Conservation (phyloP, 1,284 basidiomycete genomes). For the Boletus semigastroideus region DNA sequence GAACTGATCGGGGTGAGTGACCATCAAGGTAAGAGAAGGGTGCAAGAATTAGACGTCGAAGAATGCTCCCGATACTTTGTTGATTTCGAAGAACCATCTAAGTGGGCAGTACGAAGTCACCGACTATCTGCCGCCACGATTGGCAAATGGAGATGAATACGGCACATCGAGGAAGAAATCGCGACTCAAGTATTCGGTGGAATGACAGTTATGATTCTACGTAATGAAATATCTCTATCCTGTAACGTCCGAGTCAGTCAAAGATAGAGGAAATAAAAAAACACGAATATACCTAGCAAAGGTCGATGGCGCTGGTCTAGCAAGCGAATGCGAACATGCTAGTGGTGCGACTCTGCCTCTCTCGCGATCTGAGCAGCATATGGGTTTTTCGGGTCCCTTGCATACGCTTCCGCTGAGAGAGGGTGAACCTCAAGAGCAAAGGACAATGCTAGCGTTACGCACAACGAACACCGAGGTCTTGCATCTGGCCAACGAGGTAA, state of each 20-base stretch:
- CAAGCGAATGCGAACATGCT: constrained; percentile 4
- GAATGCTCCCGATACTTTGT: background rate
- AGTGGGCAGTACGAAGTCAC: too few species aligned
- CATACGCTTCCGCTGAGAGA: constrained; percentile 58
- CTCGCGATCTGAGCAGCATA: constrained; percentile 74
- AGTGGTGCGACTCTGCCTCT: constrained; percentile 32
- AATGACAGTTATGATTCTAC: constrained; percentile 21
- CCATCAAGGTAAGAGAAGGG: background rate
- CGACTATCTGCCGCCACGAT: too few species aligned
- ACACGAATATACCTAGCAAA: background rate
- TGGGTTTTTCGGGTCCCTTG: constrained; percentile 76
- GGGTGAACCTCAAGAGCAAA: background rate
- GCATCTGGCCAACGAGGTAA: constrained; percentile 63
- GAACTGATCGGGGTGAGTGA: background rate
- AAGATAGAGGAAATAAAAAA: background rate
- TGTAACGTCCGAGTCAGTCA: background rate
- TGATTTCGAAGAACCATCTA: background rate
- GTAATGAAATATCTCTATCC: constrained; percentile 17
- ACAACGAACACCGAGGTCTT: constrained; percentile 68
- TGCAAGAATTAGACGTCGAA: background rate
- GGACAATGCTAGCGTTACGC: constrained; percentile 34
- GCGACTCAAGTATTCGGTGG: constrained; percentile 1
- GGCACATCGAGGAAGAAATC: background rate
- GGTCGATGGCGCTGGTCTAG: background rate
- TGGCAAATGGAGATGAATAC: background rate